A percentile compares a stretch with the other conserved stretches of the same genome.
Conservation (phyloP, 2,329 filamentous ascomycete species). For the Blumeriella jaapii region DNA sequence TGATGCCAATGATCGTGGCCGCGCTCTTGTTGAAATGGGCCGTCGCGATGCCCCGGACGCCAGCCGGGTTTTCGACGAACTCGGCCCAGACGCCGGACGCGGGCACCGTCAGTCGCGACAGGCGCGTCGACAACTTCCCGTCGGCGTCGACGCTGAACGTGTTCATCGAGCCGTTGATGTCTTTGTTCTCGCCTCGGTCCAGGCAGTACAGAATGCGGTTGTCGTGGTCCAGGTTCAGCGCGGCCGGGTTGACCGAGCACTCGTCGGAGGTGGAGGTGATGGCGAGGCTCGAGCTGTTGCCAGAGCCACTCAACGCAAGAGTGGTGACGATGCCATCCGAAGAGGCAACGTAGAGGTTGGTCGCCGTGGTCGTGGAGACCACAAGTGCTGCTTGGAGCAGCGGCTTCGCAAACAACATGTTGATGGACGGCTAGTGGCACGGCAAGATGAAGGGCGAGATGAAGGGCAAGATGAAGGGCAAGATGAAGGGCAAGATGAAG, state of each 20-base stretch:
- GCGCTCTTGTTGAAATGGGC: constrained; percentile 10
- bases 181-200: constrained; percentile 4
- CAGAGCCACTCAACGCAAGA: constrained; percentile 3
- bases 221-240: constrained; percentile 7
- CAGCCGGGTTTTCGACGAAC: constrained; percentile 4
- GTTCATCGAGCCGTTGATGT: constrained; percentile 10
- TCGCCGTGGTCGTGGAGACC: neutral
- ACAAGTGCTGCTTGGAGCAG: no score
- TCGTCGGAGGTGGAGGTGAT: constrained; percentile 1
- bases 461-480: no score
- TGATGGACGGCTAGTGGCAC: no score
- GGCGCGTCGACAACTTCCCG: constrained; percentile 5
- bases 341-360: constrained; percentile 2
- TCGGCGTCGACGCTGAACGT: constrained; percentile 6
- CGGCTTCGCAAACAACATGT: no score
- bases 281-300: constrained; percentile 4
- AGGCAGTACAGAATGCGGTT: constrained; percentile 12
- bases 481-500: no score
- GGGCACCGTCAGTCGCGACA: constrained; percentile 6
- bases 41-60: constrained; percentile 7
- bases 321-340: constrained; percentile 8
- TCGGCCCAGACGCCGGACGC: constrained; percentile 4
- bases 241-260: constrained; percentile 8
- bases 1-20: constrained; percentile 1
- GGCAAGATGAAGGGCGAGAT: no score